Conservation (phyloP, 331 rosid species). For the Malus hybrid region DNA sequence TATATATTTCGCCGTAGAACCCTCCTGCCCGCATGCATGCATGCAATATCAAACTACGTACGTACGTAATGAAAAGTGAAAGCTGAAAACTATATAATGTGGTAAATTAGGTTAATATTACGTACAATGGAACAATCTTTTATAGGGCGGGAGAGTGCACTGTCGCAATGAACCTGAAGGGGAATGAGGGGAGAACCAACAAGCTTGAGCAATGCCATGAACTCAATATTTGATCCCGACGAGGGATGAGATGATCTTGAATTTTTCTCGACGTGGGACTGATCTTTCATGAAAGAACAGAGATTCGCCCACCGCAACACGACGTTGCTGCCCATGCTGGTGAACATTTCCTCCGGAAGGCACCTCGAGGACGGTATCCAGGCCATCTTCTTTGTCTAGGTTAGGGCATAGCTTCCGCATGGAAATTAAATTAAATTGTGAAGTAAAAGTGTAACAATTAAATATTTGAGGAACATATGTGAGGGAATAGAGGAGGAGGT, state of each 20-base stretch:
- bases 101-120: neutral
- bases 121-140: slow-evolving; percentile 49
- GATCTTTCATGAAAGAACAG: slow-evolving; percentile 45
- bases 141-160: slow-evolving; percentile 44
- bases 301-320: slow-evolving; percentile 54
- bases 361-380: slow-evolving; percentile 82
- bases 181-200: slow-evolving; percentile 77
- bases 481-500: neutral
- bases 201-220: slow-evolving; percentile 69
- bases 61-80: neutral
- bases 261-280: too few relatives aligned
- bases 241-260: slow-evolving; percentile 22
- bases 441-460: neutral
- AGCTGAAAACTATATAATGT: neutral
- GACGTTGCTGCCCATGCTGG: slow-evolving; percentile 40
- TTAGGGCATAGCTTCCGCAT: slow-evolving; percentile 93
- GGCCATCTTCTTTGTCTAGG: slow-evolving; percentile 48
- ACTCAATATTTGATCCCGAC: slow-evolving; percentile 50
- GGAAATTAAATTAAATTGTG: neutral
- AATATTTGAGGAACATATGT: neutral
- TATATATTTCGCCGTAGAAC: slow-evolving; percentile 69
- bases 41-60: neutral
- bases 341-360: slow-evolving; percentile 83
- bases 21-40: slow-evolving; percentile 27
- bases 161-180: slow-evolving; percentile 51